A percentile compares a stretch with the other conserved stretches of the same genome.
Conservation (phyloP, 2,329 filamentous ascomycete species). For the Aspergillus awamori region DNA sequence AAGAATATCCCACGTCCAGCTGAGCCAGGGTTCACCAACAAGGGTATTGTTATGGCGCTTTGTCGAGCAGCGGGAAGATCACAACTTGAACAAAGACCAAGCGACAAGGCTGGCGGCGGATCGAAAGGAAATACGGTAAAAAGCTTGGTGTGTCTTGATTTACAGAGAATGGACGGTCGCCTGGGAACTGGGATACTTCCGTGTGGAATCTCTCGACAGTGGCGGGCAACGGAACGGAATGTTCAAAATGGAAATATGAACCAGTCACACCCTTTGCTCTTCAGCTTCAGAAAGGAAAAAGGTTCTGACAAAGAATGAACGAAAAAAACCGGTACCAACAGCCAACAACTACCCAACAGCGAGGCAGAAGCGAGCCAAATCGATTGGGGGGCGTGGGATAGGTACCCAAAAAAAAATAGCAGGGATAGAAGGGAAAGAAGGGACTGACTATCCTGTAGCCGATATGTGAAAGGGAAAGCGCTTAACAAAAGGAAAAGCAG, state of each 20-base stretch:
- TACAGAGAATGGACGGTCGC: constrained; percentile 6
- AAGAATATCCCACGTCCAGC: constrained; percentile 1
- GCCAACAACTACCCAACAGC: neutral
- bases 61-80: neutral
- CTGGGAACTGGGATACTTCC: neutral
- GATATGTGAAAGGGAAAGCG: neutral
- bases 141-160: neutral
- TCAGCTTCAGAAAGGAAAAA: neutral
- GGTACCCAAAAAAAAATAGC: neutral
- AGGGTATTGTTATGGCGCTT: constrained; percentile 15
- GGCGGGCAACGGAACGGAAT: constrained; percentile 22
- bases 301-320: neutral
- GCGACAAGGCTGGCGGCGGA: neutral
- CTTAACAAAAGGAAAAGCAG: constrained; percentile 13
- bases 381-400: neutral
- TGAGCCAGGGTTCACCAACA: constrained; percentile 12
- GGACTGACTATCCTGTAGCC: neutral
- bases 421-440: neutral
- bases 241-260: constrained; percentile 7
- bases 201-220: neutral
- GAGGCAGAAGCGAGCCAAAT: neutral
- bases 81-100: constrained; percentile 4
- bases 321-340: neutral
- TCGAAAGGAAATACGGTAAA: neutral
- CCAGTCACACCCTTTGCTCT: constrained; percentile 13